Conservation (phyloP, 1,284 basidiomycete genomes). For the Schizophyllum amplum region DNA sequence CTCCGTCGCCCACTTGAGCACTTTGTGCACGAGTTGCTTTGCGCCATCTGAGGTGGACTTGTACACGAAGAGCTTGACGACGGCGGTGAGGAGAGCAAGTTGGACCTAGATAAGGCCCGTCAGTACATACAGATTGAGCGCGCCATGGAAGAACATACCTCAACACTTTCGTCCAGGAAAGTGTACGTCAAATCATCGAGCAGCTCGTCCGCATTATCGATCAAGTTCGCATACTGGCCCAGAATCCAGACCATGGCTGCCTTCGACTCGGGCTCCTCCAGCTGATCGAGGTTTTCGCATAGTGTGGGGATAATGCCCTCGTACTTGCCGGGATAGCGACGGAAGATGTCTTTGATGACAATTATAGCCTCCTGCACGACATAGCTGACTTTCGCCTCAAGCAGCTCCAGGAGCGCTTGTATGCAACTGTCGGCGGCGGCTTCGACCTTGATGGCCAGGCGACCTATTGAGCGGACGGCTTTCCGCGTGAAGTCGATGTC, state of each 20-base stretch:
- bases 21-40: slow-evolving; percentile 89
- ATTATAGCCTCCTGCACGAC: slow-evolving; percentile 98
- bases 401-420: slow-evolving; percentile 75
- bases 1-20: slow-evolving; percentile 96
- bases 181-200: slow-evolving; percentile 88
- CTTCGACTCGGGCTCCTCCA: slow-evolving; percentile 96
- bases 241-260: slow-evolving; percentile 98
- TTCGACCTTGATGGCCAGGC: slow-evolving; percentile 95
- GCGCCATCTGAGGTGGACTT: slow-evolving; percentile 79
- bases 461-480: slow-evolving; percentile 93
- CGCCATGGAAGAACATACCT: slow-evolving; percentile 42
- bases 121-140: not conserved
- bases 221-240: slow-evolving; percentile 93
- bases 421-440: slow-evolving; percentile 88
- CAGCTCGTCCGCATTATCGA: slow-evolving; percentile 94
- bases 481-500: slow-evolving; percentile 98
- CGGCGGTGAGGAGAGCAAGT: slow-evolving; percentile 88
- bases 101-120: slow-evolving; percentile 63
- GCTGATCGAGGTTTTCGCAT: slow-evolving; percentile 84
- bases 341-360: slow-evolving; percentile 97
- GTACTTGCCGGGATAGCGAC: slow-evolving; percentile 94
- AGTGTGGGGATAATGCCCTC: slow-evolving; percentile 91
- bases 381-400: slow-evolving; percentile 93
- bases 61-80: slow-evolving; percentile 96
- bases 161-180: slow-evolving; percentile 90